Percentiles rank a stretch among this genome's conserved stretches.
Evolutionary conservation across 352 stramenopile species (phyloP).

Genomic region (Chrysophaeum taylorii): DNA sequence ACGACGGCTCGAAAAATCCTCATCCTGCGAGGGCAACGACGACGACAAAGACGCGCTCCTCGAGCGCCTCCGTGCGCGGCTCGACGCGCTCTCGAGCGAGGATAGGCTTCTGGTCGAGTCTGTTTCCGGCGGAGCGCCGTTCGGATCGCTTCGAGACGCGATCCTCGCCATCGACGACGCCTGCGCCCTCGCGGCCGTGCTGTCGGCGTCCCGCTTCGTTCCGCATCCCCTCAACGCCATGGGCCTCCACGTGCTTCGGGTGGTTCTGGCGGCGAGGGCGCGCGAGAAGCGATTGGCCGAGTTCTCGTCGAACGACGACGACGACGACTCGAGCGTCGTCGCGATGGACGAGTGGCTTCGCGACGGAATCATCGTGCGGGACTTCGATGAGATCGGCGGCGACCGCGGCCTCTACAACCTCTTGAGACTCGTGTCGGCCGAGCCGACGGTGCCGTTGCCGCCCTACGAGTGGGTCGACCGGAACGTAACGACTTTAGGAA

Average conservation of each 20-base stretch:
- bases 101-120: neutral
- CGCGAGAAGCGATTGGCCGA: neutral
- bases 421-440: neutral
- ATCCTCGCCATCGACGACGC: neutral
- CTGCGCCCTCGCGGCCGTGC: neutral
- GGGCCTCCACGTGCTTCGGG: neutral
- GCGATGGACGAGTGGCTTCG: neutral
- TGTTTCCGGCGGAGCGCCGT: neutral
- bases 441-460: neutral
- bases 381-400: neutral
- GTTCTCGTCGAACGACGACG: neutral
- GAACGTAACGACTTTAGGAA: neutral
- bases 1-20: neutral
- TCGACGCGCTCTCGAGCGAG: neutral
- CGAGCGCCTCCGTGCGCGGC: too few relatives aligned
- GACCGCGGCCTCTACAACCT: neutral
- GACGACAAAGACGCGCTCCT: neutral
- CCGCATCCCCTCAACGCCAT: neutral
- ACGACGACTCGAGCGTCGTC: too few relatives aligned
- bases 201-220: neutral
- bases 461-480: slow-evolving; percentile 1
- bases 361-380: neutral
- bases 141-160: too few relatives aligned
- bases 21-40: neutral
- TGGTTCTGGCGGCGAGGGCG: neutral